Conservation (phyloP, 2,329 filamentous ascomycete genomes). For the Scedosporium apiospermum region DNA sequence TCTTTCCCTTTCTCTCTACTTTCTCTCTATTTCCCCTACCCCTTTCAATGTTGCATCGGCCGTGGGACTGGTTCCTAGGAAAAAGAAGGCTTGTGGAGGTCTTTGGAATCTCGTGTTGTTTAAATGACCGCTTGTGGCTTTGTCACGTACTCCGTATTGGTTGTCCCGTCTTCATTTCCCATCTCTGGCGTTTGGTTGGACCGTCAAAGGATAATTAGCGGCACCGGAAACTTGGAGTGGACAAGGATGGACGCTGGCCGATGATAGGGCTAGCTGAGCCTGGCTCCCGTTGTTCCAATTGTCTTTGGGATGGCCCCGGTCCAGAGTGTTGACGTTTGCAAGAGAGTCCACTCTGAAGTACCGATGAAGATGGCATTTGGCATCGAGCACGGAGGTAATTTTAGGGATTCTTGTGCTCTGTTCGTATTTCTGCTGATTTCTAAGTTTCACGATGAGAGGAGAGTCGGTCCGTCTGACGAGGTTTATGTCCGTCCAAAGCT, state of each 20-base stretch:
- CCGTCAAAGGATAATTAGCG: neutral
- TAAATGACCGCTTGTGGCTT: neutral
- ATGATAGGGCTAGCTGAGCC: neutral
- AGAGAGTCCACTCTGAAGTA: neutral
- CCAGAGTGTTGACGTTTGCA: neutral
- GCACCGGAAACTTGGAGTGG: neutral
- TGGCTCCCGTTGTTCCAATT: neutral
- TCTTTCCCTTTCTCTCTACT: too few relatives aligned
- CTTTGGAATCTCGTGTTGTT: neutral
- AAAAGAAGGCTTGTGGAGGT: neutral
- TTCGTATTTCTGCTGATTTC: neutral
- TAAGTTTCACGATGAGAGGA: neutral
- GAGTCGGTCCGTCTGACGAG: too few relatives aligned
- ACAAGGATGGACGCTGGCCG: neutral
- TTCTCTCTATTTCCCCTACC: too few relatives aligned
- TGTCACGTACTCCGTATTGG: neutral
- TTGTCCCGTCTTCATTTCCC: neutral
- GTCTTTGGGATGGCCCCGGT: neutral
- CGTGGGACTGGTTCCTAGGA: neutral
- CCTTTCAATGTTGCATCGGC: too few relatives aligned
- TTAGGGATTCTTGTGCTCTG: neutral
- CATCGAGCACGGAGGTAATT: neutral
- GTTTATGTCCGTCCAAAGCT: neutral
- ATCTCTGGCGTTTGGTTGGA: neutral
- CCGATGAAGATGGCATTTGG: neutral